Conservation (phyloP, 1,139 yeast species). For the Candida labiduridarum region DNA sequence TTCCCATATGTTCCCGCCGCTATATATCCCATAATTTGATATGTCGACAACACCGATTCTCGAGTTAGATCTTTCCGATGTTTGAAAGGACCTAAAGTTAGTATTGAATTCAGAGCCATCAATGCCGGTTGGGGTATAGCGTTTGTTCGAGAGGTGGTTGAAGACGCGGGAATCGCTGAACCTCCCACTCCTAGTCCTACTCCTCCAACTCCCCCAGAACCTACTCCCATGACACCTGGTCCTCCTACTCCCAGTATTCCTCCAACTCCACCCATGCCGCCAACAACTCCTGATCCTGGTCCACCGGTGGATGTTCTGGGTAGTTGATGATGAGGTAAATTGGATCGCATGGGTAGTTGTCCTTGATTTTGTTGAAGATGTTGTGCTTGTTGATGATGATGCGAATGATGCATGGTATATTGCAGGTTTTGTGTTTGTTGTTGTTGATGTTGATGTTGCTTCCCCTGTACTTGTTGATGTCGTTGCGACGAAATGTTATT, state of each 20-base stretch:
- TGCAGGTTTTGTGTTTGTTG: background rate
- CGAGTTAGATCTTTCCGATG: slow-evolving; percentile 72
- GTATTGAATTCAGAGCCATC: slow-evolving; percentile 69
- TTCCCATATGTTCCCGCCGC: slow-evolving; percentile 99
- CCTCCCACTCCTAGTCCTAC: background rate
- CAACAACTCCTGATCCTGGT: slow-evolving; percentile 2
- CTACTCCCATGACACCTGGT: background rate
- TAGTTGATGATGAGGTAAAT: slow-evolving; percentile 8
- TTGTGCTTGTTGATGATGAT: slow-evolving; percentile 10
- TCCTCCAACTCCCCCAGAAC: background rate
- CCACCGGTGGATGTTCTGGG: slow-evolving; percentile 5
- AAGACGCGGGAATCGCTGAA: background rate
- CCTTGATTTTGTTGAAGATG: slow-evolving; percentile 6
- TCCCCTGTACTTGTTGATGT: background rate
- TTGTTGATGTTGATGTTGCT: slow-evolving; percentile 1
- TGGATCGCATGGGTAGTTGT: slow-evolving; percentile 7
- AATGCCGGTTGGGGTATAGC: slow-evolving; percentile 42
- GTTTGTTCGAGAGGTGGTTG: slow-evolving; percentile 6
- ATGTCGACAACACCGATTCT: slow-evolving; percentile 74
- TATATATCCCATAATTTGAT: slow-evolving; percentile 89
- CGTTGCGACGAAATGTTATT: slow-evolving; percentile 7
- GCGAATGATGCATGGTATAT: slow-evolving; percentile 3
- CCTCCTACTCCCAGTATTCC: background rate
- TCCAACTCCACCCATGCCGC: background rate
- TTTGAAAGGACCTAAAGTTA: slow-evolving; percentile 73